Evolutionary conservation across 495 filamentous ascomycete species (phyloP), one percentile per base, ranked within the genome.

Genomic region (Xylaria bambusicola): DNA sequence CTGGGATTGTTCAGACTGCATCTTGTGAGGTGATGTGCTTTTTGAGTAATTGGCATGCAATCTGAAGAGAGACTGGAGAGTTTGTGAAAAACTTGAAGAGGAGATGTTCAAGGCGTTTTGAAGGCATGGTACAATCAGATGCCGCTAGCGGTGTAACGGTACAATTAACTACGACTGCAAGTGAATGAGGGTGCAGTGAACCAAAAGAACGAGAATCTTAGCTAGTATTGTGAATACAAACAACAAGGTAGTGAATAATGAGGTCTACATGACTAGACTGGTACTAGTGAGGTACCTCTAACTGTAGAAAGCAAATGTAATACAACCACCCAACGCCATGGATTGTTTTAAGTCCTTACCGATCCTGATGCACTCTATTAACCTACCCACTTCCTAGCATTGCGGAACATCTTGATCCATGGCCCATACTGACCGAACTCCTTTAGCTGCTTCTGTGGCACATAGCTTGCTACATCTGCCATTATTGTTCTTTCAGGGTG

Each of bases 401-500:
- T 91, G 73, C 80, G 85, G 75, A 92, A 92, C 73, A 92, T 80
- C 62, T 87, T 82, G 48, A 85, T 82, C 93, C 93, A 98, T 29
- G 94, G 93, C 6, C 91, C 93, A 73, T 88, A 88, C 62, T 95
- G 88, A 29, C 90, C 91, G 87, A 90, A 91, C 62, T 89, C 80
- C 63, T 85, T 84, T 20, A 84, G 74, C 67, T 83, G 78, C 33
- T 74, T 79, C 27, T 78, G 71, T 10, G 91, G 88, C 48, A 89
- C 69, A 66, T 86, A 97, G 69, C 90, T 93, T 31, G 81, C 88
- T 62, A 92, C 87, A 62, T 92, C 89, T 60, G 81, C 86, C 77
- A 97, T 73, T 31, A 96, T 83, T n/a, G 92, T 96, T 6, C 93
- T 83, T 76, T 98, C 93, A 8, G 93, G 92, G 75, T 97, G 93